phyloP scores from a whole-genome alignment of 2,329 filamentous ascomycete species.

The Penicillium olsonii region DNA sequence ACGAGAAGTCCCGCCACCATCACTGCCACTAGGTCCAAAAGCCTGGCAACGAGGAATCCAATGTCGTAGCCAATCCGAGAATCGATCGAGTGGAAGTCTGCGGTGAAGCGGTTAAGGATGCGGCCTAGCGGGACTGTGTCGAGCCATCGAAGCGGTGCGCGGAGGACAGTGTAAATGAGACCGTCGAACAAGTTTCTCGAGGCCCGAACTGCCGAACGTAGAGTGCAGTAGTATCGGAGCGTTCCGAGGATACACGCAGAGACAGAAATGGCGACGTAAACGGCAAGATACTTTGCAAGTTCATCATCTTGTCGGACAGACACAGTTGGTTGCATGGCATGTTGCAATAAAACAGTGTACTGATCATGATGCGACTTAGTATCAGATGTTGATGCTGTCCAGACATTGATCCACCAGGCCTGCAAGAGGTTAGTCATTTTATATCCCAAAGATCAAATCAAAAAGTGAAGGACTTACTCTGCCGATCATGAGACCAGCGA shows the following conservation, averaged over 20 bases:
- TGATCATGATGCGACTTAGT: conserved; percentile 17
- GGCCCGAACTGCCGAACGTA: conserved; percentile 66
- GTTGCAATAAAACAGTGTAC: conserved; percentile 17
- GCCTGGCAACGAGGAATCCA: conserved; percentile 60
- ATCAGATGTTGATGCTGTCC: conserved; percentile 41
- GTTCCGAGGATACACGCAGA: conserved; percentile 61
- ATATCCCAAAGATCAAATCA: neutral
- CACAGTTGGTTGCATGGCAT: conserved; percentile 9
- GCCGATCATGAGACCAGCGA: conserved; percentile 57
- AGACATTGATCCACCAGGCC: conserved; percentile 53
- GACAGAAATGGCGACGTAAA: conserved; percentile 66
- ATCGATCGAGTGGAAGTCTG: conserved; percentile 75
- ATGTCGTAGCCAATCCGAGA: conserved; percentile 65
- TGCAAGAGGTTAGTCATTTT: neutral
- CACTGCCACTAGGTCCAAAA: conserved; percentile 65
- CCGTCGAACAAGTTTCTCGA: conserved; percentile 68
- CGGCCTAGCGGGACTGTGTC: conserved; percentile 77
- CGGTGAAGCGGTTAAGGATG: conserved; percentile 75
- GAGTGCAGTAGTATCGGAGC: conserved; percentile 64
- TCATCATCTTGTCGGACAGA: conserved; percentile 35
- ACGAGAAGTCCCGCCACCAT: conserved; percentile 64
- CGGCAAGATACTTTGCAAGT: conserved; percentile 61
- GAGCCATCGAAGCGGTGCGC: conserved; percentile 75
- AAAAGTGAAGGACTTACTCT: conserved; percentile 37
- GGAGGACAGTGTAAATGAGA: conserved; percentile 67